Conservation (phyloP, 140 eudicot species). For the Anethum foeniculum region DNA sequence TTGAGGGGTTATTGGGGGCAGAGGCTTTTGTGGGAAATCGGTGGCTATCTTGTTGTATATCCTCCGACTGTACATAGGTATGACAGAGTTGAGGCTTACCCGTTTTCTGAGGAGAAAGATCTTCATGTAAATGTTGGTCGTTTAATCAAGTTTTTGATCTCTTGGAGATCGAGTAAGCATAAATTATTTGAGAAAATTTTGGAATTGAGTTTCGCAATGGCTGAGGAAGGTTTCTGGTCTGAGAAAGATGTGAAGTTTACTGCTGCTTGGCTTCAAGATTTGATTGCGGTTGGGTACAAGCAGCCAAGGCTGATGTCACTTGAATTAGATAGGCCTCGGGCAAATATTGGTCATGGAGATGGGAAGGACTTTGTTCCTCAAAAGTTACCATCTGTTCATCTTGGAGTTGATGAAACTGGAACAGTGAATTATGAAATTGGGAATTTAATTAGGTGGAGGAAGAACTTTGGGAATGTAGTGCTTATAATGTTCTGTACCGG, state of each 20-base stretch:
- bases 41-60: constrained; percentile 93
- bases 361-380: constrained; percentile 84
- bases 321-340: constrained; percentile 75
- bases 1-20: constrained; percentile 97
- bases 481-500: constrained; percentile 84
- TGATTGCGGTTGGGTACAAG: constrained; percentile 79
- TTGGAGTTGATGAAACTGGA: constrained; percentile 94
- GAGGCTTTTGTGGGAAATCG: constrained; percentile 91
- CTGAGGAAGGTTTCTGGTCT: constrained; percentile 96
- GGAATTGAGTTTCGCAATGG: constrained; percentile 87
- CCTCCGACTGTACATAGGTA: constrained; percentile 84
- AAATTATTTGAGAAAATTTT: constrained; percentile 65
- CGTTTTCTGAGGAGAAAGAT: constrained; percentile 95
- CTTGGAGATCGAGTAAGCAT: constrained; percentile 77
- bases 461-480: constrained; percentile 94
- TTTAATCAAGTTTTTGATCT: constrained; percentile 64
- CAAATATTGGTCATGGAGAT: constrained; percentile 85
- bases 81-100: constrained; percentile 76
- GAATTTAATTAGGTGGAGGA: constrained; percentile 88
- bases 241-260: constrained; percentile 81
- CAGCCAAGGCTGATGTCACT: constrained; percentile 93
- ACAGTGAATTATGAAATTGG: constrained; percentile 91
- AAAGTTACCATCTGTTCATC: constrained; percentile 89
- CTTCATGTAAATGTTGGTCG: constrained; percentile 96
- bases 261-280: constrained; percentile 97